Conservation (phyloP, 495 filamentous ascomycete species). For the Cladorrhinum samala region DNA sequence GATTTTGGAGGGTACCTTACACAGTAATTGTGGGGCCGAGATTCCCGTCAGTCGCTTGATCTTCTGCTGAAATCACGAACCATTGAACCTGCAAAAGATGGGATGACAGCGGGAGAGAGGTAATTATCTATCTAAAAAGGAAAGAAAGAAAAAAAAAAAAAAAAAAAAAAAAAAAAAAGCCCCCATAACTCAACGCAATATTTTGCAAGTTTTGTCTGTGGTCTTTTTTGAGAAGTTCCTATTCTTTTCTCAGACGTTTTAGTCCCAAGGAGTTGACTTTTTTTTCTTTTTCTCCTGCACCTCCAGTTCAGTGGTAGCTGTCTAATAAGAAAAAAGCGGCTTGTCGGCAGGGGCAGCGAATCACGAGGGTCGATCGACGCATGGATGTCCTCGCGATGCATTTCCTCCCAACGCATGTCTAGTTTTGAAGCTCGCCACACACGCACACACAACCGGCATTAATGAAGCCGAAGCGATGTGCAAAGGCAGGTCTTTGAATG, state of each 20-base stretch:
- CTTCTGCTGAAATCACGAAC: neutral
- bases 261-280: too few species aligned
- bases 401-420: too few species aligned
- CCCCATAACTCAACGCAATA: too few species aligned
- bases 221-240: neutral
- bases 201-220: neutral
- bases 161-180: too few species aligned
- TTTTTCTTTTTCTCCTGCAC: neutral
- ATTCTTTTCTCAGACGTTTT: neutral
- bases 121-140: too few species aligned
- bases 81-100: neutral
- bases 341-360: neutral
- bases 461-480: slow-evolving; percentile 2
- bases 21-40: too few species aligned
- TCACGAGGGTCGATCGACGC: neutral
- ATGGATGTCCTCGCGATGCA: too few species aligned
- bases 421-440: neutral
- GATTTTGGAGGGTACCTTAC: too few species aligned
- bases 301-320: neutral
- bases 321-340: neutral
- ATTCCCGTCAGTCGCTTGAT: neutral
- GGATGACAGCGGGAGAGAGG: neutral
- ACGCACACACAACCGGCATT: neutral
- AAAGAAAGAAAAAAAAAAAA: neutral
- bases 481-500: too few species aligned